These are phyloP conservation scores for Tulasnella calospora DNA, from an alignment of 768 basidiomycete genomes.

Conservation along the genomic window DNA sequence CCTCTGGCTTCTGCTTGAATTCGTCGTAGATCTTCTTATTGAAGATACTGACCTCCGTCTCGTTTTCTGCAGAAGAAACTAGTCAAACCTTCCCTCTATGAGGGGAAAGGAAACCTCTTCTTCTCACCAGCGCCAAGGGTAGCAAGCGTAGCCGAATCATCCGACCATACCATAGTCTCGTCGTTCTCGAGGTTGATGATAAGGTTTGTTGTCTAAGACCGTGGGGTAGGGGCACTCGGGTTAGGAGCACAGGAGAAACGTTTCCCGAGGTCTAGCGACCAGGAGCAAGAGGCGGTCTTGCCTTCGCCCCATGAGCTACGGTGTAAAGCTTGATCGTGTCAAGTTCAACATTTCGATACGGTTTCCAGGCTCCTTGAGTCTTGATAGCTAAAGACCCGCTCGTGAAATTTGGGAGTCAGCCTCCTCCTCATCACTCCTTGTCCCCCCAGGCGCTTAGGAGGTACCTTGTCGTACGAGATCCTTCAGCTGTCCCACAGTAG, in stretches of 20 bases:
- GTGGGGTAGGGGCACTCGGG: too few species aligned
- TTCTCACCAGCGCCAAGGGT: conserved; percentile 66
- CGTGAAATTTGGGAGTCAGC: background rate
- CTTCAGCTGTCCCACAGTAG: conserved; percentile 78
- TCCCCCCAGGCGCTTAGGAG: background rate
- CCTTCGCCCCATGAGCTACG: conserved; percentile 92
- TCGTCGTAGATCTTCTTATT: conserved; percentile 65
- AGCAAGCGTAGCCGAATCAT: conserved; percentile 60
- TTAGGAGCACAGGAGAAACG: too few species aligned
- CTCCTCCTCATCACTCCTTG: conserved; percentile 34
- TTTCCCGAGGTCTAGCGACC: background rate
- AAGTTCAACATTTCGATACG: conserved; percentile 67
- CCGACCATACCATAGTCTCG: conserved; percentile 72
- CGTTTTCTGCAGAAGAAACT: conserved; percentile 63
- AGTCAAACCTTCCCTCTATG: background rate
- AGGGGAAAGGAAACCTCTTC: background rate
- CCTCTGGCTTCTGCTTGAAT: conserved; percentile 82
- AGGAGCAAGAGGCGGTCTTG: conserved; percentile 33
- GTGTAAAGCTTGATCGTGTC: conserved; percentile 95
- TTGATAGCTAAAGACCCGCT: conserved; percentile 47
- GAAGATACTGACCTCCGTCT: conserved; percentile 93
- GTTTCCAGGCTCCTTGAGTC: conserved; percentile 78
- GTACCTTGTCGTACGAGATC: conserved; percentile 62
- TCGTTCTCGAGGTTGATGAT: conserved; percentile 98
- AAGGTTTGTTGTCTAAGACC: conserved; percentile 82